These are phyloP conservation scores for Bipolaris oryzae DNA, from an alignment of 2,329 filamentous ascomycete species.

Conservation along the genomic window DNA sequence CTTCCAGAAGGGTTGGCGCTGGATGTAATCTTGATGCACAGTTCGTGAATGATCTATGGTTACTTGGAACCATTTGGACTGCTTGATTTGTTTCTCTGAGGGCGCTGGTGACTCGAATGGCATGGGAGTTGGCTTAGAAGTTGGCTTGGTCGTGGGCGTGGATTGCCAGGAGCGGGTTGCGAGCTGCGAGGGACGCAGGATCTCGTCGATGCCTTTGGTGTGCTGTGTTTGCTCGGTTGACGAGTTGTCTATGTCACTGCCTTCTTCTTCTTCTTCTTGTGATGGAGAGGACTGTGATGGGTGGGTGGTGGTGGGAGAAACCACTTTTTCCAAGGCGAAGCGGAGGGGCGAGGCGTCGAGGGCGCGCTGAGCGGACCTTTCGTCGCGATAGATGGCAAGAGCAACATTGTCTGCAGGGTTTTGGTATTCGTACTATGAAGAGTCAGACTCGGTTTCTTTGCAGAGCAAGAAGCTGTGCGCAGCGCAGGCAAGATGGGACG, in stretches of 20 bases:
- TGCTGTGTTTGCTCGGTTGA: constrained; percentile 2
- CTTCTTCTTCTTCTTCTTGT: constrained; percentile 22
- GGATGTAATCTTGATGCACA: constrained; percentile 51
- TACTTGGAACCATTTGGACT: constrained; percentile 51
- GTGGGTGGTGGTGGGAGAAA: background rate
- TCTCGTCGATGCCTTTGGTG: constrained; percentile 36
- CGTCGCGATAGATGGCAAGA: constrained; percentile 55
- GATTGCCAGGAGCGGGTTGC: constrained; percentile 18
- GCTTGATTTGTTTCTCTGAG: constrained; percentile 8
- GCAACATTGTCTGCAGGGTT: constrained; percentile 51
- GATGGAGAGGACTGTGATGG: background rate
- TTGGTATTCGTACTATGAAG: constrained; percentile 52
- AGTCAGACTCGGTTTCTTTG: background rate
- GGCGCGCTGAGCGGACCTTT: constrained; percentile 49
- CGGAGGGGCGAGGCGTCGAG: constrained; percentile 54
- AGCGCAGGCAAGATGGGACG: background rate
- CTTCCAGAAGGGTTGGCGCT: constrained; percentile 45
- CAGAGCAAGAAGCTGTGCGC: background rate
- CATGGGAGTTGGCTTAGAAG: constrained; percentile 20
- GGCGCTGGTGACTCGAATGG: constrained; percentile 29
- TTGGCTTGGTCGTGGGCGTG: constrained; percentile 5
- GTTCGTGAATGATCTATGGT: constrained; percentile 47
- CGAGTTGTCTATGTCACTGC: background rate
- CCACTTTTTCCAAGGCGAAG: constrained; percentile 51
- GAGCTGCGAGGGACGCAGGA: constrained; percentile 38